Evolutionary conservation across 2,329 filamentous ascomycete species (phyloP), one percentile per base, ranked within the genome.

Genomic region (Paecilomyces fulvus): DNA sequence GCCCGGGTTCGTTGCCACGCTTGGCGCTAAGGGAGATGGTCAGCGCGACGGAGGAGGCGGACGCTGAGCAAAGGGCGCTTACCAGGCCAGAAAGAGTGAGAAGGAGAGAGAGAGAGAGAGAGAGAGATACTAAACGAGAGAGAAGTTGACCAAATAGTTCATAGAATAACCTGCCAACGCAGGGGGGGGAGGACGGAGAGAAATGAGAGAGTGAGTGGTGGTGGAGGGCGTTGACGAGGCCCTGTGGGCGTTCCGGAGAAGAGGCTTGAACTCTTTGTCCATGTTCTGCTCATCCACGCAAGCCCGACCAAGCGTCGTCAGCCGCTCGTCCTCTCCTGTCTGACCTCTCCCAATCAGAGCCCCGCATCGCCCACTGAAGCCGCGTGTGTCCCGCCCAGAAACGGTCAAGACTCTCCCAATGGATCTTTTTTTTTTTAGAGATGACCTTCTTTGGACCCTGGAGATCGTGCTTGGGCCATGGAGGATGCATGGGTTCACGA

Each of bases 241-340:
- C 58, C 25, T 28, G 25, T 28, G 25, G 25, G 25, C 25, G 25
- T 28, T 28, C 25, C 25, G 25, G 25, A 28, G 25, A 28, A 63
- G 61, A 59, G 60, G 56, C 51, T 54, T 59, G 60, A 23, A 51
- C 37, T n/a, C 31, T 49, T 17, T 52, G 33, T 52, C 37, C 46
- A 17, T 25, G 28, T 31, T 49, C 30, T 30, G 50, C 50, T n/a
- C 48, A 30, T 58, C 57, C 52, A 58, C 54, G 54, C 54, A 51
- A 58, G 57, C 54, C 46, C 28, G 58, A 55, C 58, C 59, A 65
- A 67, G 67, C 69, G 69, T 72, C 70, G 70, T 72, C 70, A 72
- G 70, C 70, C 62, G 20, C 20, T 66, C 61, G 60, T 58, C 55
- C 49, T 54, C 56, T 54, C 56, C 57, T 64, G 56, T 60, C 64